Conservation (phyloP, 2,329 filamentous ascomycete species). For the Trichoderma cornu-damae region DNA sequence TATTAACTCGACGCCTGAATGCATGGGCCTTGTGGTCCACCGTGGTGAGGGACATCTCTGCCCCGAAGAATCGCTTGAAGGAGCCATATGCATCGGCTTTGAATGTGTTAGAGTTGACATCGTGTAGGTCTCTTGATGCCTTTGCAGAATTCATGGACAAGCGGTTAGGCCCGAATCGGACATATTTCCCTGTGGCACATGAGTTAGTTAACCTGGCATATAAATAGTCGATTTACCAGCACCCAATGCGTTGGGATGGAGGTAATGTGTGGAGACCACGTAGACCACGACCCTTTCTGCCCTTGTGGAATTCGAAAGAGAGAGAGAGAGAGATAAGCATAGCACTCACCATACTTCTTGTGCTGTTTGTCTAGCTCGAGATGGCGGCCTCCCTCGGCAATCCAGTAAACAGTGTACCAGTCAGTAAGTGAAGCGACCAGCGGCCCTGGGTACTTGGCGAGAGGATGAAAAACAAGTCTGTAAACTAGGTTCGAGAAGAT, state of each 20-base stretch:
- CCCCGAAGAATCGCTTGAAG: constrained; percentile 19
- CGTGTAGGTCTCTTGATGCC: constrained; percentile 13
- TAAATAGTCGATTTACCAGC: neutral
- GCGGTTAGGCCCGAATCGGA: constrained; percentile 19
- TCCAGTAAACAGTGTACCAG: constrained; percentile 19
- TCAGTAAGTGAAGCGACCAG: constrained; percentile 22
- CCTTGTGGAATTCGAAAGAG: too few relatives aligned
- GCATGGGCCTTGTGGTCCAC: constrained; percentile 19
- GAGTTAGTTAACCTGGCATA: neutral
- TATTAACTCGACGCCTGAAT: constrained; percentile 18
- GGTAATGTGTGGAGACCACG: neutral
- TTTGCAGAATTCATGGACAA: constrained; percentile 18
- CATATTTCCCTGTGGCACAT: constrained; percentile 12
- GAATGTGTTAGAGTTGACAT: constrained; percentile 16
- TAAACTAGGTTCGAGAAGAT: constrained; percentile 18
- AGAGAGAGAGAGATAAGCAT: neutral
- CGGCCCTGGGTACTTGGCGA: constrained; percentile 24
- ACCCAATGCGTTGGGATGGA: neutral
- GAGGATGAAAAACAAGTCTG: constrained; percentile 21
- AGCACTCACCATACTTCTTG: constrained; percentile 8
- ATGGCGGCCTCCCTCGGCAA: constrained; percentile 12
- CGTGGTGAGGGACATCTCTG: constrained; percentile 20
- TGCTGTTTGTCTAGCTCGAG: constrained; percentile 17
- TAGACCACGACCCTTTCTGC: neutral
- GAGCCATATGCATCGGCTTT: constrained; percentile 16